Percentiles rank a stretch among this genome's conserved stretches.
Conservation (phyloP, 768 basidiomycete species). For the Galerina marginata region DNA sequence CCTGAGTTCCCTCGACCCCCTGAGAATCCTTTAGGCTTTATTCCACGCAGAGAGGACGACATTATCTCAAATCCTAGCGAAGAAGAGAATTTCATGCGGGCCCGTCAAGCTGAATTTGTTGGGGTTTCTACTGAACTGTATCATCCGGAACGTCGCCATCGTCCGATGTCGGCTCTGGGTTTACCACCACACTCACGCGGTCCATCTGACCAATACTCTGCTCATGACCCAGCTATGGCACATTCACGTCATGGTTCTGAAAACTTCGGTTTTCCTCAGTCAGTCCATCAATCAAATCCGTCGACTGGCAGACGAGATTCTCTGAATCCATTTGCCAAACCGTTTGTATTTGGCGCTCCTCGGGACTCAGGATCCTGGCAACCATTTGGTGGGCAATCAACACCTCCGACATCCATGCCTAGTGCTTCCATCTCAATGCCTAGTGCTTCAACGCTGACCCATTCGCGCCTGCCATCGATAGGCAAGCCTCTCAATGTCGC, state of each 20-base stretch:
- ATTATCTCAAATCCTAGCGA: slow-evolving; percentile 89
- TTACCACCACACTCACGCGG: slow-evolving; percentile 70
- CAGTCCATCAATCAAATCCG: slow-evolving; percentile 25
- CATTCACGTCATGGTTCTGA: slow-evolving; percentile 64
- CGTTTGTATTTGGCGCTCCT: slow-evolving; percentile 75
- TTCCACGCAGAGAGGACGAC: slow-evolving; percentile 54
- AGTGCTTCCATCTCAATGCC: slow-evolving; percentile 38
- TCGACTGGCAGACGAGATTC: slow-evolving; percentile 39
- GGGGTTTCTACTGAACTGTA: slow-evolving; percentile 48
- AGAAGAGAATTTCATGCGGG: slow-evolving; percentile 52
- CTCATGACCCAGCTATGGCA: slow-evolving; percentile 63
- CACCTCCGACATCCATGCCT: slow-evolving; percentile 33
- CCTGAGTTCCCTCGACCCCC: slow-evolving; percentile 86
- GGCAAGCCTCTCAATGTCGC: slow-evolving; percentile 79
- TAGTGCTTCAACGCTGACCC: slow-evolving; percentile 38
- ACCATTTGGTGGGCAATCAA: slow-evolving; percentile 24
- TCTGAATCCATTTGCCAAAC: slow-evolving; percentile 83
- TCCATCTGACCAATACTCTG: slow-evolving; percentile 64
- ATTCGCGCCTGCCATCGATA: slow-evolving; percentile 52
- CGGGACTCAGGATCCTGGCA: slow-evolving; percentile 32
- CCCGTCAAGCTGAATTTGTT: slow-evolving; percentile 46
- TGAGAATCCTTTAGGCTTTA: slow-evolving; percentile 49
- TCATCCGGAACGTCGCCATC: slow-evolving; percentile 48
- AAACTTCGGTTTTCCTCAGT: slow-evolving; percentile 30
- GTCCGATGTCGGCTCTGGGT: slow-evolving; percentile 26